These are phyloP conservation scores for Pythium biforme DNA, from an alignment of 352 stramenopile genomes.

Conservation along the genomic window DNA sequence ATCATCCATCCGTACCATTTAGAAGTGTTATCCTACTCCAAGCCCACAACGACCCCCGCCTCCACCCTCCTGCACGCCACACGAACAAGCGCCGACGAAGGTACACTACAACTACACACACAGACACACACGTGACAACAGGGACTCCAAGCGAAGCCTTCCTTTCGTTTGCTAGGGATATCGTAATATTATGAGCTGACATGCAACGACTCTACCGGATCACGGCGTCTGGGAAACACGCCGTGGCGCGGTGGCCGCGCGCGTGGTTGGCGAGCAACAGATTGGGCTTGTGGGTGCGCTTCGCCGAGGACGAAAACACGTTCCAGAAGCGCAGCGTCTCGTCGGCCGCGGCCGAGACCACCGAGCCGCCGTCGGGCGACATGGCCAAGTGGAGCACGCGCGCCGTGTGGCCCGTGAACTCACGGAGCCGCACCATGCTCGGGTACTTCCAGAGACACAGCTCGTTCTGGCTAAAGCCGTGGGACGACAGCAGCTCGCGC, in stretches of 20 bases:
- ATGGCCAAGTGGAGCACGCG: constrained; percentile 92
- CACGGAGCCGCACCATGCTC: constrained; percentile 90
- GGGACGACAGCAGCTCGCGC: constrained; percentile 92
- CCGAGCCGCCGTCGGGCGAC: constrained; percentile 90
- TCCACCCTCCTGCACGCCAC: neutral
- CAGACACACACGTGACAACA: neutral
- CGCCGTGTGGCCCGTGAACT: constrained; percentile 93
- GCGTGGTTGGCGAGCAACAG: constrained; percentile 10
- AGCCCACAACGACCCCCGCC: neutral
- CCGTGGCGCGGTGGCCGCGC: neutral
- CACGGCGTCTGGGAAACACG: constrained; percentile 18
- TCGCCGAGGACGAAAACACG: constrained; percentile 55
- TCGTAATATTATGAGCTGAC: constrained; percentile 28
- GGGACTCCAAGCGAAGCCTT: too few relatives aligned
- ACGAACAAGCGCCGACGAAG: neutral
- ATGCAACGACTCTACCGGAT: constrained; percentile 14
- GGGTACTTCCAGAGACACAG: constrained; percentile 96
- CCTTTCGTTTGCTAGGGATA: constrained; percentile 6
- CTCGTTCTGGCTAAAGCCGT: constrained; percentile 94
- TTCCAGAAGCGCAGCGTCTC: constrained; percentile 98
- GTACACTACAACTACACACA: neutral
- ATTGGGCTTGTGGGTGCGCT: constrained; percentile 7
- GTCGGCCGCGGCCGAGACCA: constrained; percentile 93
- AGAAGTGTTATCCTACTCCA: neutral
- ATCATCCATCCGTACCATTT: neutral